Conservation (phyloP, 768 basidiomycete genomes). For the Leccinum uliginosum region DNA sequence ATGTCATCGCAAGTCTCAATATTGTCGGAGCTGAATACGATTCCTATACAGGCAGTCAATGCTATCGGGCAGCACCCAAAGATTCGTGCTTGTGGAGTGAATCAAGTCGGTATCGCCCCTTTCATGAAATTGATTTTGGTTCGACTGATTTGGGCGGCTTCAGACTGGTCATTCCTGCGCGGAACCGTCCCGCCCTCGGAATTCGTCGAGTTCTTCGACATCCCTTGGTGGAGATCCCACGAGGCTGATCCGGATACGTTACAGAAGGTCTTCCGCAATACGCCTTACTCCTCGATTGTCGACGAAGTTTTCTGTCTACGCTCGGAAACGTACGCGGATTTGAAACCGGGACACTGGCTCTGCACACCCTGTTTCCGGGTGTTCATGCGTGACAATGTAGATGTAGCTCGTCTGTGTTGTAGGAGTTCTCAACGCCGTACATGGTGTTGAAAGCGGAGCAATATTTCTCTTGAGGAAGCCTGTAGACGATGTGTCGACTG, state of each 20-base stretch:
- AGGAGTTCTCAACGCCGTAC: neutral
- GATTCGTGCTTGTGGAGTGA: slow-evolving; percentile 8
- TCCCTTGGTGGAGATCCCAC: slow-evolving; percentile 16
- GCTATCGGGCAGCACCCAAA: neutral
- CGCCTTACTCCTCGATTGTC: slow-evolving; percentile 8
- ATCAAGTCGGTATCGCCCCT: slow-evolving; percentile 6
- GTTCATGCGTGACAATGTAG: slow-evolving; percentile 9
- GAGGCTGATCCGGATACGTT: neutral
- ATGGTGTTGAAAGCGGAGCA: neutral
- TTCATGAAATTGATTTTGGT: neutral
- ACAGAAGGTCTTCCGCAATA: slow-evolving; percentile 1
- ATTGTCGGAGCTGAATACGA: neutral
- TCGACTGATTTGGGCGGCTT: neutral
- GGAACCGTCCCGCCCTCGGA: slow-evolving; percentile 9
- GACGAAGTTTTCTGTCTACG: neutral
- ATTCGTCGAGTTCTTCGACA: slow-evolving; percentile 7
- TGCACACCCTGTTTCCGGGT: slow-evolving; percentile 8
- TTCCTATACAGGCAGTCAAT: slow-evolving; percentile 1
- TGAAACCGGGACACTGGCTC: slow-evolving; percentile 10
- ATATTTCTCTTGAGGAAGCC: neutral
- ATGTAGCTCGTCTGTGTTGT: neutral
- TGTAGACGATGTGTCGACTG: neutral
- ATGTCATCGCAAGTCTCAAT: neutral
- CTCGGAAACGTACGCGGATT: slow-evolving; percentile 2
- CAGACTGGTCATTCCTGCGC: slow-evolving; percentile 17